Base-by-base conservation (phyloP, 805 yeast species). In the Saturnispora mendoncae region DNA sequence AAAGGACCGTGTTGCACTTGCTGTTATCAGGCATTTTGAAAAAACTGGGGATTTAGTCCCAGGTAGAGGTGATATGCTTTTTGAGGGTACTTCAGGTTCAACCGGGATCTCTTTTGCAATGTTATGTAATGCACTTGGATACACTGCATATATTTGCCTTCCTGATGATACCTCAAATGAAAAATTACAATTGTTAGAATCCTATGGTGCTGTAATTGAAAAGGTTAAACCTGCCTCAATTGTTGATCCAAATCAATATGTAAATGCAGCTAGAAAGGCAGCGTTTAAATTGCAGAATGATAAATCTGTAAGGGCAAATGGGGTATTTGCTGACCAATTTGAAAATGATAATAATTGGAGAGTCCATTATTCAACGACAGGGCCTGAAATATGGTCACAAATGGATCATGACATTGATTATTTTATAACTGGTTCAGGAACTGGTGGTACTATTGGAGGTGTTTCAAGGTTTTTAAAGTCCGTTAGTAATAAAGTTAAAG, bases 401-500 rank as follows among this genome's bases (percentile, higher is more conserved):
- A 69, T 80, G 66, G 65, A 71, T 8, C 78, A 78, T 12, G 48
- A 64, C 2, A 53, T 90, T 7, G 94, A 86, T 56, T 78, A 69
- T 37, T 87, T 90, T 57, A 78, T 92, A 32, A 74, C 90, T 2
- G 97, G 97, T 0, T 84, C 95, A 26, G 98, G 98, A 9, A 90
- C 98, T 0, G 98, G 92, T 39, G 98, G 98, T 43, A 92, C 98
- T 2, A 85, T 90, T 35, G 69, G 94, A n/a, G 98, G 98, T 42
- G 87, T 87, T 23, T 74, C 94, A 3, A 70, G 70, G 46, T 92
- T 69, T 60, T 68, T 90, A 52, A 85, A 79, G 53, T 74, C 68
- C 41, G 56, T 65, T 28, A 53, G 66, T 14, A 56, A 66, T 0
- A 36, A 55, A 0, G 54, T 81, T 0, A 66, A 61, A 34, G 72